These are phyloP conservation scores for Chrysoporthe cubensis DNA, from an alignment of 2,329 filamentous ascomycete species.

Conservation along the genomic window DNA sequence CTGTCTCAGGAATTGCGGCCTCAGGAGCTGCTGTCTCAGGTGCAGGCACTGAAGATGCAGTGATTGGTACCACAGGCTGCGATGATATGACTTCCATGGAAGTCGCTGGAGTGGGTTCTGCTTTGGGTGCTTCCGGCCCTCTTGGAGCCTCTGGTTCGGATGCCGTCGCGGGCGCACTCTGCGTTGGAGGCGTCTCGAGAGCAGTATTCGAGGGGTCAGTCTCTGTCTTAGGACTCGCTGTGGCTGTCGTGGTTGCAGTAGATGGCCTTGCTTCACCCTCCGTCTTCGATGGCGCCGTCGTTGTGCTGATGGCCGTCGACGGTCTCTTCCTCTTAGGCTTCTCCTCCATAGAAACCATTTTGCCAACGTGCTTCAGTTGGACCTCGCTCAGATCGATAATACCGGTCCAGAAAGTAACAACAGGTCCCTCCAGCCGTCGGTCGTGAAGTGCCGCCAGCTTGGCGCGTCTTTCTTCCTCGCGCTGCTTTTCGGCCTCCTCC, in stretches of 20 bases:
- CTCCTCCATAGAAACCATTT: conserved; percentile 64
- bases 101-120: conserved; percentile 16
- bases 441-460: conserved; percentile 88
- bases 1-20: too few relatives aligned
- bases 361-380: conserved; percentile 72
- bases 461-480: conserved; percentile 80
- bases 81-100: conserved; percentile 6
- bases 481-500: conserved; percentile 89
- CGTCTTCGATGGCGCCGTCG: conserved; percentile 36
- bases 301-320: conserved; percentile 37
- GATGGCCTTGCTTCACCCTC: conserved; percentile 31
- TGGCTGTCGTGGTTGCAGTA: conserved; percentile 15
- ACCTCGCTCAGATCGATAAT: conserved; percentile 79
- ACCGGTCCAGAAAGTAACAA: conserved; percentile 94
- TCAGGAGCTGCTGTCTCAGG: conserved; percentile 5
- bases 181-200: conserved; percentile 25
- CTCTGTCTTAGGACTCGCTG: conserved; percentile 27
- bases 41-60: conserved; percentile 24
- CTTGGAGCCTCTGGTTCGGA: conserved; percentile 6
- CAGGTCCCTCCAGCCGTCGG: conserved; percentile 82
- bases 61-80: not conserved
- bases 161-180: conserved; percentile 11
- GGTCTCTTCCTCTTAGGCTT: conserved; percentile 58
- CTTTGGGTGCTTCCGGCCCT: conserved; percentile 28
- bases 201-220: conserved; percentile 27